phyloP scores from a whole-genome alignment of 2,329 filamentous ascomycete species.

The Huntiella decipiens region DNA sequence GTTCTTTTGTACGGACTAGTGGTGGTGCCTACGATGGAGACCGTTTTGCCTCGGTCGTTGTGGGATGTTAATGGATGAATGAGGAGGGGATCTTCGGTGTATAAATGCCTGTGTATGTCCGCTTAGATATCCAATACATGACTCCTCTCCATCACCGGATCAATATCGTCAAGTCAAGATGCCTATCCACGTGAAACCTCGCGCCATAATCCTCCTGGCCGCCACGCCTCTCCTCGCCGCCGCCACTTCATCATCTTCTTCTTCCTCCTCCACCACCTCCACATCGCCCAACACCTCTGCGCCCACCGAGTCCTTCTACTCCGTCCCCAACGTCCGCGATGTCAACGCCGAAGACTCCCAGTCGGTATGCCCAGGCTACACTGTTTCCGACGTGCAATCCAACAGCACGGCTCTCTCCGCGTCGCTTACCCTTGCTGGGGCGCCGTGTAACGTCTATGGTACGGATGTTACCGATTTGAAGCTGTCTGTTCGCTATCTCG shows the following conservation, averaged over 20 bases:
- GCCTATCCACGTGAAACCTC: neutral
- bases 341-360: constrained; percentile 11
- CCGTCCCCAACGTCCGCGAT: constrained; percentile 10
- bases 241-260: neutral
- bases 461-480: constrained; percentile 49
- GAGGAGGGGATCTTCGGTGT: too few relatives aligned
- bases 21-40: too few relatives aligned
- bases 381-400: constrained; percentile 37
- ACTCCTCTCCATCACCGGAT: too few relatives aligned
- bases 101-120: too few relatives aligned
- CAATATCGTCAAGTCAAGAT: neutral
- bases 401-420: constrained; percentile 42
- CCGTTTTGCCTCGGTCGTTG: too few relatives aligned
- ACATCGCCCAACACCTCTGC: neutral
- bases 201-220: neutral
- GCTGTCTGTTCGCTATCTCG: constrained; percentile 50
- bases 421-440: constrained; percentile 48
- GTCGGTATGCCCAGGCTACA: constrained; percentile 48
- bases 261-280: neutral
- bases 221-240: neutral
- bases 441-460: constrained; percentile 59
- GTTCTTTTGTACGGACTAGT: too few relatives aligned
- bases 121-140: neutral
- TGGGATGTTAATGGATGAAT: too few relatives aligned
- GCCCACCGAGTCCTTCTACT: constrained; percentile 3